phyloP scores from a whole-genome alignment of 169 alveolate genomes.

The Babesia ovata region DNA sequence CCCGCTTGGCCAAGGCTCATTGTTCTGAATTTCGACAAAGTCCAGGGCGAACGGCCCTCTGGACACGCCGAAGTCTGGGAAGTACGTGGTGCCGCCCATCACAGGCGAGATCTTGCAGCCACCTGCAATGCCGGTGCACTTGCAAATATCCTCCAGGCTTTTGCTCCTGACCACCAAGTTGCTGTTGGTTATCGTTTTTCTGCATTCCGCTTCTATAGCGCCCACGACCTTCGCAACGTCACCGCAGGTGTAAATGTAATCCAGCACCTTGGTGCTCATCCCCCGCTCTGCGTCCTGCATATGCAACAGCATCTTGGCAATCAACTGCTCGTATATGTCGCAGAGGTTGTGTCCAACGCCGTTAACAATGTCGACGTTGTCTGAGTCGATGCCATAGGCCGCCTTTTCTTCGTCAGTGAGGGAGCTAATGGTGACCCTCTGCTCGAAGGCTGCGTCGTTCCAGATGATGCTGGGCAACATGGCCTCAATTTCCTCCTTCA shows the following conservation, averaged over 20 bases:
- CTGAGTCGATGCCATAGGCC: slow-evolving; percentile 5
- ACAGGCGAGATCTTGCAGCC: slow-evolving; percentile 46
- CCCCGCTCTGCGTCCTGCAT: slow-evolving; percentile 67
- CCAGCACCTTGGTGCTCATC: slow-evolving; percentile 30
- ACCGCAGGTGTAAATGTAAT: slow-evolving; percentile 62
- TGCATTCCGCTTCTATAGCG: slow-evolving; percentile 57
- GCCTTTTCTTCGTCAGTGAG: slow-evolving; percentile 34
- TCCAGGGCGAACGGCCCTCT: slow-evolving; percentile 29
- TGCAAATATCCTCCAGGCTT: slow-evolving; percentile 26
- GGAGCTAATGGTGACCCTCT: slow-evolving; percentile 8
- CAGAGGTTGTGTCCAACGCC: slow-evolving; percentile 45
- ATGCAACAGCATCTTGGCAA: slow-evolving; percentile 66
- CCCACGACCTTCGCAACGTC: slow-evolving; percentile 48
- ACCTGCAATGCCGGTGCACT: slow-evolving; percentile 23
- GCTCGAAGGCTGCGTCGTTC: slow-evolving; percentile 63
- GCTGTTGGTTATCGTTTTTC: neutral
- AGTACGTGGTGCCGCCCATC: slow-evolving; percentile 10
- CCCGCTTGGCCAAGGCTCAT: neutral
- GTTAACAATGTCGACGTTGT: neutral
- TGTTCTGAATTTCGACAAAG: slow-evolving; percentile 24
- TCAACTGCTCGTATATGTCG: slow-evolving; percentile 50
- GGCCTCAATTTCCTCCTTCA: slow-evolving; percentile 48
- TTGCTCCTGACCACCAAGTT: neutral
- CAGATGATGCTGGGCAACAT: slow-evolving; percentile 37
- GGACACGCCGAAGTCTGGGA: slow-evolving; percentile 30